Evolutionary conservation across 2,329 filamentous ascomycete species (phyloP), one percentile per base, ranked within the genome.

Genomic region (Colletotrichum sojae): DNA sequence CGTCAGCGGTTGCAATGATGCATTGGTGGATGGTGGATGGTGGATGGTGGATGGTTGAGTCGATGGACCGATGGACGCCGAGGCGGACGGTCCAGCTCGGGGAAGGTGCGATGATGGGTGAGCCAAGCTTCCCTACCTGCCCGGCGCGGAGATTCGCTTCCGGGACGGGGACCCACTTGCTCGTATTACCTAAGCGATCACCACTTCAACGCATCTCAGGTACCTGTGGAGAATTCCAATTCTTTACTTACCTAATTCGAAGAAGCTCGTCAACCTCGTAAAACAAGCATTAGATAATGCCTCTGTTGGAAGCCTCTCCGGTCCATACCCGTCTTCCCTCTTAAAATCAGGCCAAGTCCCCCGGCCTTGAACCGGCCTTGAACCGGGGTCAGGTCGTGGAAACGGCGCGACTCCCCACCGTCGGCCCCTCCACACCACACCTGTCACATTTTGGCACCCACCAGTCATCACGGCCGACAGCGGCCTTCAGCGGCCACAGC

Each of bases 341-440:
- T 2, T n/a, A 43, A 43, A 43, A 36, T 36, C 40, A 15, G 51
- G 15, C 48, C 39, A 53, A 52, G 48, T 36, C 16, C 48, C 25
- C 48, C 27, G n/a, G n/a, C n/a, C n/a, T n/a, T n/a, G n/a, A n/a
- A n/a, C 20, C 40, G 40, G 13, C 13, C 31, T 15, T 6, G 13
- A 25, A 27, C 49, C 12, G 49, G 49, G 22, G 16, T 22, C 20
- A 13, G 20, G 18, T 5, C 36, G 13, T 39, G 13, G 45, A 46
- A 63, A 57, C 59, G 64, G 53, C 59, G 45, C 64, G 25, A 67
- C 43, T 60, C 61, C 65, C 65, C 60, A 68, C 48, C 40, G n/a
- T 45, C 49, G 40, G 16, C 27, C 62, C 57, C 56, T 62, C 63
- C 58, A 56, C 45, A 57, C 63, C 58, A 52, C 45, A 57, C 36